Conservation (phyloP, 441 rosid genomes). For the Cnidoscolus chayamansa region DNA sequence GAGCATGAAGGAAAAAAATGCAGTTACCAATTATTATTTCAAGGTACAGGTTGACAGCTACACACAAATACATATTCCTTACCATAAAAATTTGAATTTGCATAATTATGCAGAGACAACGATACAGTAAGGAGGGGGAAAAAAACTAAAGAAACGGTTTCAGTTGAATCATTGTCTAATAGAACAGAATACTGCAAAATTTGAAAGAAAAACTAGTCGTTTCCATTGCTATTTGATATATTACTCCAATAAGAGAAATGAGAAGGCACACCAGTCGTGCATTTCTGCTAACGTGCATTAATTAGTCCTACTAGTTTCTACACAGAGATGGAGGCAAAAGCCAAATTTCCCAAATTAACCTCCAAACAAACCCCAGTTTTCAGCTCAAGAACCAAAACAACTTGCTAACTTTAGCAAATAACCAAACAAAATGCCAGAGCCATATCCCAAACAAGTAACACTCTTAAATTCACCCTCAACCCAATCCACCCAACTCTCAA, state of each 20-base stretch:
- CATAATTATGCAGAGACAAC: background rate
- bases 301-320: background rate
- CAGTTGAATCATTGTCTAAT: background rate
- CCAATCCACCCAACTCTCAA: background rate
- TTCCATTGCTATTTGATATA: background rate
- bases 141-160: background rate
- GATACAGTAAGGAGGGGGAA: background rate
- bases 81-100: background rate
- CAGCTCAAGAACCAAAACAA: background rate
- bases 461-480: conserved; percentile 13
- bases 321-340: conserved; percentile 7
- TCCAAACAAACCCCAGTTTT: conserved; percentile 15
- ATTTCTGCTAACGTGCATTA: no score
- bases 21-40: conserved; percentile 5
- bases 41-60: background rate
- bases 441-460: conserved; percentile 6
- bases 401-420: conserved; percentile 20
- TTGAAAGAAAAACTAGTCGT: background rate
- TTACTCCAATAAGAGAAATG: background rate
- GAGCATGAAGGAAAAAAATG: background rate
- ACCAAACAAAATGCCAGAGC: conserved; percentile 6
- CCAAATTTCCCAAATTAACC: conserved; percentile 26
- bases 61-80: background rate
- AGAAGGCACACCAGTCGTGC: background rate
- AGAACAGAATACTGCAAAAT: background rate